Percentiles rank a stretch among this genome's conserved stretches.
phyloP scores from a whole-genome alignment of 1,284 basidiomycete species.

The Mycena sp. region DNA sequence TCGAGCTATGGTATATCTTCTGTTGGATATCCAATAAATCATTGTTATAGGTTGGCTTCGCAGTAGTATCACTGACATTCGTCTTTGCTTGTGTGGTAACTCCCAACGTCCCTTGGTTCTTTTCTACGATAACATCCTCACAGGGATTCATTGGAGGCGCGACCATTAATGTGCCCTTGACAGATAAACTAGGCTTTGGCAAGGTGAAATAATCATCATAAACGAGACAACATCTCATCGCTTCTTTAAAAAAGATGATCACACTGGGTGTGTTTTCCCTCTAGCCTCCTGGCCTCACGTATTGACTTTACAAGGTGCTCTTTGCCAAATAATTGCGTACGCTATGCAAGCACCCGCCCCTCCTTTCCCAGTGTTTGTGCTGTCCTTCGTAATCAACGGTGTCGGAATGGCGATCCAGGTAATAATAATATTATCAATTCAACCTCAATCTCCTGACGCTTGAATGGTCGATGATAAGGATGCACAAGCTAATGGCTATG shows the following conservation, averaged over 20 bases:
- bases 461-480: too few relatives aligned
- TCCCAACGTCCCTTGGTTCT: not conserved
- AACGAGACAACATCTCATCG: not conserved
- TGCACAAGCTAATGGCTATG: constrained; percentile 66
- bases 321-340: constrained; percentile 59
- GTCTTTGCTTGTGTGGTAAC: constrained; percentile 54
- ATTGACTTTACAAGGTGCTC: constrained; percentile 42
- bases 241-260: constrained; percentile 41
- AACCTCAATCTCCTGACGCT: too few relatives aligned
- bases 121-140: not conserved
- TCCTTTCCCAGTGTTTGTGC: constrained; percentile 71
- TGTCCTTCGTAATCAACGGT: constrained; percentile 68
- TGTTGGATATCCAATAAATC: not conserved
- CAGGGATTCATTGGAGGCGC: constrained; percentile 67
- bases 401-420: constrained; percentile 68
- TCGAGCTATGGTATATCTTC: not conserved
- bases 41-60: constrained; percentile 51
- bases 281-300: constrained; percentile 11
- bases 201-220: constrained; percentile 48
- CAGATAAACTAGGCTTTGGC: constrained; percentile 66
- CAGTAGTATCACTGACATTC: constrained; percentile 59
- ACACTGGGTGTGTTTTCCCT: constrained; percentile 43
- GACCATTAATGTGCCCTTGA: constrained; percentile 62
- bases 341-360: constrained; percentile 60
- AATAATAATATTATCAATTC: too few relatives aligned